Evolutionary conservation across 192 early-diverging fungal genomes (phyloP).

Genomic region (Rhizoclosmatium globosum): DNA sequence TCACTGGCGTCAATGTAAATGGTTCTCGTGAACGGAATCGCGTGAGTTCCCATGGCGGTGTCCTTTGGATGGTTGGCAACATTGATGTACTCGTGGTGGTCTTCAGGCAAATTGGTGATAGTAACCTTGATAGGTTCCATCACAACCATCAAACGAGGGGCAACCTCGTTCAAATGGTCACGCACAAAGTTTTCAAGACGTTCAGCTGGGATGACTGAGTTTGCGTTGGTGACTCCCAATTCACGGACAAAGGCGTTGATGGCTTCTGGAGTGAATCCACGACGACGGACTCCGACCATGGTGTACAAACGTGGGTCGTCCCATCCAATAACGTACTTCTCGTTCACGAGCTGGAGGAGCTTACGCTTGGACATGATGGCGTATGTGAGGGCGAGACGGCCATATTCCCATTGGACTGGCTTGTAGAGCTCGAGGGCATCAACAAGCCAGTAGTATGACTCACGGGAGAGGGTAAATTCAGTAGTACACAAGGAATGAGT

Average conservation of each 20-base stretch:
- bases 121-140: conserved; percentile 89
- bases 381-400: conserved; percentile 91
- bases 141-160: conserved; percentile 93
- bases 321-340: conserved; percentile 81
- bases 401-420: conserved; percentile 99
- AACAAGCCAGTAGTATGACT: conserved; percentile 99
- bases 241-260: conserved; percentile 98
- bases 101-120: conserved; percentile 88
- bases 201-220: conserved; percentile 81
- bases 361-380: conserved; percentile 98
- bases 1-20: conserved; percentile 97
- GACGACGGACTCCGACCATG: conserved; percentile 92
- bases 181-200: conserved; percentile 96
- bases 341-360: conserved; percentile 88
- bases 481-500: conserved; percentile 98
- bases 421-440: conserved; percentile 99
- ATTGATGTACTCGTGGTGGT: conserved; percentile 79
- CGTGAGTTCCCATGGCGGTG: conserved; percentile 83
- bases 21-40: conserved; percentile 87
- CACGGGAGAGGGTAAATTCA: conserved; percentile 93
- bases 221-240: conserved; percentile 86
- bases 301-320: conserved; percentile 99
- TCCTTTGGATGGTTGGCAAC: conserved; percentile 93
- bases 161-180: conserved; percentile 89
- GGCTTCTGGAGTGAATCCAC: conserved; percentile 96